A percentile compares a stretch with the other conserved stretches of the same genome.
Evolutionary conservation across 2,329 filamentous ascomycete species (phyloP).

Genomic region (Bisporella sp.): DNA sequence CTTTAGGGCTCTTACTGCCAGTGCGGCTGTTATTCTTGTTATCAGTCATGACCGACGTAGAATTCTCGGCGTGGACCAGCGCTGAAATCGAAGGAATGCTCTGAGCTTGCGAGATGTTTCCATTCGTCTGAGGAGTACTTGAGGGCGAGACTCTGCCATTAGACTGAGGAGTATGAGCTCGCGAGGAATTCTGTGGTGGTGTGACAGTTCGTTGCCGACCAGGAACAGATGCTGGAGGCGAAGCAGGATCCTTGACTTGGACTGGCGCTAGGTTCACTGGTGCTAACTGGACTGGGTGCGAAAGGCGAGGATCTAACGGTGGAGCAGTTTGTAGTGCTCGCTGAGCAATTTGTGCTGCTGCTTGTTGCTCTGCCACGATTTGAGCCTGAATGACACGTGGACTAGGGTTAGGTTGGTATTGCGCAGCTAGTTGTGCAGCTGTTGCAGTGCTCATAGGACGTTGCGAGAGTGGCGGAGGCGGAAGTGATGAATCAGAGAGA

Average conservation of each 20-base stretch:
- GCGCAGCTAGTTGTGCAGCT: slow-evolving; percentile 12
- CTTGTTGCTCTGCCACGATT: slow-evolving; percentile 26
- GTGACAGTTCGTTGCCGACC: slow-evolving; percentile 11
- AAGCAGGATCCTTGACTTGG: slow-evolving; percentile 8
- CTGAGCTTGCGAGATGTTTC: slow-evolving; percentile 18
- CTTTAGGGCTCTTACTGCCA: slow-evolving; percentile 21
- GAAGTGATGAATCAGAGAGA: slow-evolving; percentile 27
- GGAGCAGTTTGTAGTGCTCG: slow-evolving; percentile 17
- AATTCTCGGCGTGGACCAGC: slow-evolving; percentile 24
- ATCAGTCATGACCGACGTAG: slow-evolving; percentile 20
- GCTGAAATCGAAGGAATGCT: slow-evolving; percentile 26
- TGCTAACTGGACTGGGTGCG: slow-evolving; percentile 9
- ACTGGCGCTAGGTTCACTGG: slow-evolving; percentile 13
- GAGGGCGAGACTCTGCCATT: slow-evolving; percentile 11
- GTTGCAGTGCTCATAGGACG: slow-evolving; percentile 11
- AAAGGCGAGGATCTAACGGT: slow-evolving; percentile 22
- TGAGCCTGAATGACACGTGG: slow-evolving; percentile 33
- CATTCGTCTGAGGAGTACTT: slow-evolving; percentile 14
- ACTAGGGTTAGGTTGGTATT: slow-evolving; percentile 29
- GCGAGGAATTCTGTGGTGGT: slow-evolving; percentile 14
- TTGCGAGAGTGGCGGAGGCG: slow-evolving; percentile 22
- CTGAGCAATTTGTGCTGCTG: slow-evolving; percentile 22
- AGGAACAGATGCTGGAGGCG: neutral
- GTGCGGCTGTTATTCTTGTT: slow-evolving; percentile 24
- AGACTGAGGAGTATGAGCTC: slow-evolving; percentile 16